Percentiles rank a stretch among this genome's conserved stretches.
These are phyloP conservation scores for Haplosporangium sp. DNA, from an alignment of 371 early-diverging fungal species.

Conservation along the genomic window DNA sequence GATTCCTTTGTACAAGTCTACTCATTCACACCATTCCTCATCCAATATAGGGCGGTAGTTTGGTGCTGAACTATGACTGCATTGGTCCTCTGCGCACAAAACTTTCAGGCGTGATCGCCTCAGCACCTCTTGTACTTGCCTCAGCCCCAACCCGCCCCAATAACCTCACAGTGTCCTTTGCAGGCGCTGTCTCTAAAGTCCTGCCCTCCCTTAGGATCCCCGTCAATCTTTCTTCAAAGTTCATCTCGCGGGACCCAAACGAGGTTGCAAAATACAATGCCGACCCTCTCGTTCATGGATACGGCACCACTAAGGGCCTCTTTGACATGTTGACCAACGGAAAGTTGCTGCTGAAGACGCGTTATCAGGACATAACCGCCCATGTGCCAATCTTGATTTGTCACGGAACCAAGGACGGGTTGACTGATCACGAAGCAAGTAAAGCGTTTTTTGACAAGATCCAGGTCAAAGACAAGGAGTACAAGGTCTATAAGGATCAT, in stretches of 20 bases:
- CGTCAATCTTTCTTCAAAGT: slow-evolving; percentile 55
- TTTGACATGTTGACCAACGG: slow-evolving; percentile 50
- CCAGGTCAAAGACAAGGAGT: slow-evolving; percentile 59
- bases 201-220: slow-evolving; percentile 62
- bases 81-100: slow-evolving; percentile 52
- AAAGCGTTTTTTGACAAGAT: slow-evolving; percentile 57
- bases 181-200: slow-evolving; percentile 51
- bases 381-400: slow-evolving; percentile 41
- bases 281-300: slow-evolving; percentile 67
- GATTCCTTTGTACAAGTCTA: too few species aligned
- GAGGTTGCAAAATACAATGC: slow-evolving; percentile 59
- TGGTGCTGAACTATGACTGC: slow-evolving; percentile 65
- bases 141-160: slow-evolving; percentile 22
- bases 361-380: slow-evolving; percentile 30
- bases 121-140: slow-evolving; percentile 50
- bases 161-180: slow-evolving; percentile 18
- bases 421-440: slow-evolving; percentile 57
- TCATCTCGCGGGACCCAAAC: slow-evolving; percentile 61
- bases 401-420: slow-evolving; percentile 59
- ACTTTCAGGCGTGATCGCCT: slow-evolving; percentile 64
- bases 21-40: not conserved
- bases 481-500: slow-evolving; percentile 60
- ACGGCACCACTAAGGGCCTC: slow-evolving; percentile 32
- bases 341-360: slow-evolving; percentile 26
- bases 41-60: slow-evolving; percentile 64